These are phyloP conservation scores for Globisporangium cederbergense DNA, from an alignment of 352 stramenopile species.

Conservation along the genomic window DNA sequence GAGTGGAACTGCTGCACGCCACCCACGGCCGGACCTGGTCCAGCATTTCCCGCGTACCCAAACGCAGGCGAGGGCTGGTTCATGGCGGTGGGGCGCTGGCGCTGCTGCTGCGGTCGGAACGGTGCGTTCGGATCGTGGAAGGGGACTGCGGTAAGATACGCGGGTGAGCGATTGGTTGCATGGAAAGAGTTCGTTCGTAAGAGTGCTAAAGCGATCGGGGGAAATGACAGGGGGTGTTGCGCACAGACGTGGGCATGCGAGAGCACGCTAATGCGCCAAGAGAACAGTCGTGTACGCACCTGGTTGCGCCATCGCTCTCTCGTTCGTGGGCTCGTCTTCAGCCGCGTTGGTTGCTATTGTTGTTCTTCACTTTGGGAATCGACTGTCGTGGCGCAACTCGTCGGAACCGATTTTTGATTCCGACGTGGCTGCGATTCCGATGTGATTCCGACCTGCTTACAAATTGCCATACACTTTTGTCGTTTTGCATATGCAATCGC, in stretches of 20 bases:
- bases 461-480: no score
- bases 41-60: slow-evolving; percentile 4
- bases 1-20: slow-evolving; percentile 30
- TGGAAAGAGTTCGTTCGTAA: neutral
- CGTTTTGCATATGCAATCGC: no score
- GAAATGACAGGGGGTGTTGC: neutral
- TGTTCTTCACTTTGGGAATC: slow-evolving; percentile 8
- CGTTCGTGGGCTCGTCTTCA: neutral
- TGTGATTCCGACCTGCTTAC: no score
- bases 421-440: no score
- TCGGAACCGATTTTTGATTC: no score
- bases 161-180: neutral
- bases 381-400: neutral
- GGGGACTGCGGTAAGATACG: slow-evolving; percentile 27
- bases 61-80: slow-evolving; percentile 22
- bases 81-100: slow-evolving; percentile 26
- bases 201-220: neutral
- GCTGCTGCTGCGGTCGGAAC: slow-evolving; percentile 31
- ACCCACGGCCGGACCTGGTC: slow-evolving; percentile 7
- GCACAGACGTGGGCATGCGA: neutral
- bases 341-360: neutral
- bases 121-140: slow-evolving; percentile 56
- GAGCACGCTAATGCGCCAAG: neutral
- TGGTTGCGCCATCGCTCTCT: slow-evolving; percentile 27
- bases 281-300: slow-evolving; percentile 11